phyloP scores from a whole-genome alignment of 257 asterid genomes.

The Solanum clarkiae region DNA sequence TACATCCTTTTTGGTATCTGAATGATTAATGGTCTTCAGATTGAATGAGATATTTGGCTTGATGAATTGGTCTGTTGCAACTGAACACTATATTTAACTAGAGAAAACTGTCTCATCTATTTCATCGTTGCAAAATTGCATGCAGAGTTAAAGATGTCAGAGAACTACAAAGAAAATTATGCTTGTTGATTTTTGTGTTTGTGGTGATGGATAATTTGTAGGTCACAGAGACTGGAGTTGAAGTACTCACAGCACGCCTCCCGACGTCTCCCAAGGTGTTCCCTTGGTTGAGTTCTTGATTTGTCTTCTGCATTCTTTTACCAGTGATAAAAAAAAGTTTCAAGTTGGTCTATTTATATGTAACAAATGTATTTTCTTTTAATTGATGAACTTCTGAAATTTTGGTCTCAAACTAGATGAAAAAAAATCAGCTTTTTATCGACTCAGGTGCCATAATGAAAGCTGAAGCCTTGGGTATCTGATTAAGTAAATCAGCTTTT shows the following conservation, averaged over 20 bases:
- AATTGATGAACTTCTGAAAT: not conserved
- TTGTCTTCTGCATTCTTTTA: not conserved
- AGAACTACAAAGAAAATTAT: not conserved
- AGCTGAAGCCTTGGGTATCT: too few species aligned
- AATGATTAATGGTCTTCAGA: not conserved
- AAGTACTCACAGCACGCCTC: conserved; percentile 85
- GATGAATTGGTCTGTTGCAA: not conserved
- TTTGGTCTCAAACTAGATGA: not conserved
- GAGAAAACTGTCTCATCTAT: not conserved
- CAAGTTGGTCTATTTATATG: not conserved
- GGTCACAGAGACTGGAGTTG: conserved; percentile 93
- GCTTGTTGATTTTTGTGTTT: not conserved
- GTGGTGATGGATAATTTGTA: conserved; percentile 7
- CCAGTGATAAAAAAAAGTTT: not conserved
- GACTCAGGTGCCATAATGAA: not conserved
- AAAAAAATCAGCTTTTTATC: not conserved
- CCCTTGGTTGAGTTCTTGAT: conserved; percentile 66
- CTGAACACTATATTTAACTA: not conserved
- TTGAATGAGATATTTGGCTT: not conserved
- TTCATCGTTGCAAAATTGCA: not conserved
- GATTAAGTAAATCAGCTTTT: not conserved
- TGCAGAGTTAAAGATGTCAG: not conserved
- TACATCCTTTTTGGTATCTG: not conserved
- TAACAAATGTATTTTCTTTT: not conserved
- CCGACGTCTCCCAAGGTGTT: conserved; percentile 82